Evolutionary conservation across 2,329 filamentous ascomycete genomes (phyloP).

Genomic region (Pseudogymnoascus sp.): DNA sequence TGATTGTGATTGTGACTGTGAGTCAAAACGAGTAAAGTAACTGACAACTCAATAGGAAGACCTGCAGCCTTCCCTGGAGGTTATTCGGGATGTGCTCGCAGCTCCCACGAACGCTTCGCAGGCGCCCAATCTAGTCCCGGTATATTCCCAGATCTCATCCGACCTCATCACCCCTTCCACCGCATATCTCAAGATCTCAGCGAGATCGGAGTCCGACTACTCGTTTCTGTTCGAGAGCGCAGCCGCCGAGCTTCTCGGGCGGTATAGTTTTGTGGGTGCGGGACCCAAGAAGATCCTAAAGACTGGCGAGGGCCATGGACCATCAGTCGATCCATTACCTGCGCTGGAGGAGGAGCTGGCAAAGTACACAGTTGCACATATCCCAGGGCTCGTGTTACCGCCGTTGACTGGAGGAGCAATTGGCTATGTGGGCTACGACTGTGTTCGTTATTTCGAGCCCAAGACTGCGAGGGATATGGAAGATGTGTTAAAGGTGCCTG

Average conservation of each 20-base stretch:
- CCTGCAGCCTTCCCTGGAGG: constrained; percentile 53
- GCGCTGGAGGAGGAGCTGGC: constrained; percentile 72
- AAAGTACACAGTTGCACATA: constrained; percentile 67
- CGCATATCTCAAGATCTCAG: constrained; percentile 85
- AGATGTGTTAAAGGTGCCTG: constrained; percentile 80
- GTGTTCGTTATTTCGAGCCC: constrained; percentile 94
- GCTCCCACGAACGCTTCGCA: constrained; percentile 40
- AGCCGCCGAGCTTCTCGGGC: constrained; percentile 82
- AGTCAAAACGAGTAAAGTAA: constrained; percentile 14
- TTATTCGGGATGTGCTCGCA: constrained; percentile 46
- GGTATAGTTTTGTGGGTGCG: constrained; percentile 91
- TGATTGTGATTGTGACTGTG: background rate
- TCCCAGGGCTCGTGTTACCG: constrained; percentile 75
- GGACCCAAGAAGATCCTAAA: constrained; percentile 71
- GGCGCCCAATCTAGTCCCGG: constrained; percentile 66
- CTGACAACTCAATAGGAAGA: constrained; percentile 33
- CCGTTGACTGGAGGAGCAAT: constrained; percentile 86
- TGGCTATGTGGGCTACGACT: constrained; percentile 96
- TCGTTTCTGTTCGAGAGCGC: constrained; percentile 96
- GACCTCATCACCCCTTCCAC: constrained; percentile 91
- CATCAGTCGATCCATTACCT: constrained; percentile 74
- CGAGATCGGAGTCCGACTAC: constrained; percentile 63
- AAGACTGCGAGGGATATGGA: constrained; percentile 85
- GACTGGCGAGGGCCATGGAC: constrained; percentile 80
- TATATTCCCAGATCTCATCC: constrained; percentile 78